Evolutionary conservation across 495 filamentous ascomycete genomes (phyloP).

Genomic region (Saxophila tyrrhenica): DNA sequence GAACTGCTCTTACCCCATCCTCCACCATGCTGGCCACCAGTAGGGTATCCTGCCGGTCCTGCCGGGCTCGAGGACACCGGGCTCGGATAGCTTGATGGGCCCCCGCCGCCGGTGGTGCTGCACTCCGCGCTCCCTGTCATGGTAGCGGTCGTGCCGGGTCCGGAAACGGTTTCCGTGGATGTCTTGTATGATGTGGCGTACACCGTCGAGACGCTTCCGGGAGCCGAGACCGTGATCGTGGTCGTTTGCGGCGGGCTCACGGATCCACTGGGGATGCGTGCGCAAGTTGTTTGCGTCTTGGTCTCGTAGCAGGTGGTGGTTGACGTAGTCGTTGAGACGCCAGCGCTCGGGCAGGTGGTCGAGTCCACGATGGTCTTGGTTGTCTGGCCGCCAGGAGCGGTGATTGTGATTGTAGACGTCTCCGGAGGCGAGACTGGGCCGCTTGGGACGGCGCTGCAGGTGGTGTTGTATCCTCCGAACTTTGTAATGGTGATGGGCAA

Average conservation of each 20-base stretch:
- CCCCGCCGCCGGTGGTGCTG: neutral
- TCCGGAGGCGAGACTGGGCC: neutral
- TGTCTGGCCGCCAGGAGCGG: neutral
- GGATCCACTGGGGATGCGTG: neutral
- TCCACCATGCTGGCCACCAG: neutral
- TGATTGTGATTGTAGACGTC: neutral
- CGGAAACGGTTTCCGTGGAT: neutral
- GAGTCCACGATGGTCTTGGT: neutral
- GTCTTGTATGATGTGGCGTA: neutral
- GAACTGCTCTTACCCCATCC: neutral
- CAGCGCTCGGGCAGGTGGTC: neutral
- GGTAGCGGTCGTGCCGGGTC: neutral
- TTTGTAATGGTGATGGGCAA: neutral
- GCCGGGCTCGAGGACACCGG: neutral
- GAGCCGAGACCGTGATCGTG: neutral
- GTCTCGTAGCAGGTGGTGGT: neutral
- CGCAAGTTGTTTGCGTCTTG: neutral
- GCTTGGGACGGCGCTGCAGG: neutral
- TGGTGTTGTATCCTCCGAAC: neutral
- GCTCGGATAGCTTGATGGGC: neutral
- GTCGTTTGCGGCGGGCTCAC: neutral
- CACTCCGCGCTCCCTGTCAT: neutral
- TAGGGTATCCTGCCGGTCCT: neutral
- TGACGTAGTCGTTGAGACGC: neutral
- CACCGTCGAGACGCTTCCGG: neutral